phyloP scores from a whole-genome alignment of 2,329 filamentous ascomycete species.

The Phialophora tarda region DNA sequence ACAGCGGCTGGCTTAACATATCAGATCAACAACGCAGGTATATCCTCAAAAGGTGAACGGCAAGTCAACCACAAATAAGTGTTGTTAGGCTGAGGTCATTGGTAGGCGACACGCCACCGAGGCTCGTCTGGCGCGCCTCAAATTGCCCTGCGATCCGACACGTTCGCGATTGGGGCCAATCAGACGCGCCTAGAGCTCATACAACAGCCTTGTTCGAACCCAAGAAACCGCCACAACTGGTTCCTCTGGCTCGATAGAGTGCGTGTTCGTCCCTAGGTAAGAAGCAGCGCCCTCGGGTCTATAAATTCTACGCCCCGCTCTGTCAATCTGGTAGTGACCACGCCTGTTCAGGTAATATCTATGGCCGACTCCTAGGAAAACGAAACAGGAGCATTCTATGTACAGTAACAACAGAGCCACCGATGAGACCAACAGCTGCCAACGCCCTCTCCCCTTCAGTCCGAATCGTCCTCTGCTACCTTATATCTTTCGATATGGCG shows the following conservation, averaged over 20 bases:
- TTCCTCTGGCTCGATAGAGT: neutral
- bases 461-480: slow-evolving; percentile 15
- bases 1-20: slow-evolving; percentile 17
- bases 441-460: too few species aligned
- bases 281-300: too few species aligned
- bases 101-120: neutral
- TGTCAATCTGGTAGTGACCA: neutral
- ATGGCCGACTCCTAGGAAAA: neutral
- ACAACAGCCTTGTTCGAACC: neutral
- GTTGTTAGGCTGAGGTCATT: slow-evolving; percentile 4
- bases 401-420: slow-evolving; percentile 23
- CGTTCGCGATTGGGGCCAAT: neutral
- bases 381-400: slow-evolving; percentile 6
- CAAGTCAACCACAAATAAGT: slow-evolving; percentile 6
- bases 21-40: slow-evolving; percentile 1
- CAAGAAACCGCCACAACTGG: neutral
- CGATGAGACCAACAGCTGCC: too few species aligned
- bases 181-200: neutral
- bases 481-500: slow-evolving; percentile 10
- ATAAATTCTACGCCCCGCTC: neutral
- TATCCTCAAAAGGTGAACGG: neutral
- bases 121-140: neutral
- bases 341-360: neutral
- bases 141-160: neutral
- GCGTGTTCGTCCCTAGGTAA: neutral